Base-by-base conservation (phyloP, 495 filamentous ascomycete genomes). In the Penicilliopsis zonata region DNA sequence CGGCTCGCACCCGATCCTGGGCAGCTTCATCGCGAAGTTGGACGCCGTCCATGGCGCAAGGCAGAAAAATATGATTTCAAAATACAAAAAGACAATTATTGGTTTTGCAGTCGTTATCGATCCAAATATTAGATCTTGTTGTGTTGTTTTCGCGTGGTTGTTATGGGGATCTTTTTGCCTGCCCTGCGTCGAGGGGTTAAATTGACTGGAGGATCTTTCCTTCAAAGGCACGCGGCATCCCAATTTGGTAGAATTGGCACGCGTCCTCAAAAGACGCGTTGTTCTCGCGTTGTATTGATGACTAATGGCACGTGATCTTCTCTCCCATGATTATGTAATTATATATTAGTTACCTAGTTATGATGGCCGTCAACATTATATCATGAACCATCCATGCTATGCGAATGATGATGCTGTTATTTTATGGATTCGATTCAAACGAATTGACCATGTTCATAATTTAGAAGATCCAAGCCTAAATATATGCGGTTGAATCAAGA, bases 1-100 rank as follows among this genome's bases (percentile, higher is more conserved):
- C 84, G 36, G 77, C 72, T 42, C 82, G 78, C 52, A 92, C 69
- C 40, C 84, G 79, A 59, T 90, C 78, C 41, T 74, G 69, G 41
- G 79, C 74, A 40, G 76, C 79, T 59, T 90, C 82, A 68, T 93
- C 85, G 48, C 77, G 74, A 48, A 87, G 74, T 46, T 74, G 73
- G 40, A 70, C 53, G 41, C 61, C 69, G 36, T 86, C 81, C 82
- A 93, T 92, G 21, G 29, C 59, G 49, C 31, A 26, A 15, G 29
- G n/a, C n/a, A n/a, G n/a, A n/a, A n/a, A n/a, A n/a, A n/a, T n/a
- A n/a, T n/a, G n/a, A n/a, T n/a, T n/a, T n/a, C n/a, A n/a, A n/a
- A n/a, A n/a, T n/a, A n/a, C n/a, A n/a, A n/a, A n/a, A n/a, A n/a
- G n/a, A n/a, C n/a, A n/a, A n/a, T n/a, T n/a, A n/a, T n/a, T n/a